phyloP scores from a whole-genome alignment of 2,329 filamentous ascomycete species.

The Cordyceps javanica region DNA sequence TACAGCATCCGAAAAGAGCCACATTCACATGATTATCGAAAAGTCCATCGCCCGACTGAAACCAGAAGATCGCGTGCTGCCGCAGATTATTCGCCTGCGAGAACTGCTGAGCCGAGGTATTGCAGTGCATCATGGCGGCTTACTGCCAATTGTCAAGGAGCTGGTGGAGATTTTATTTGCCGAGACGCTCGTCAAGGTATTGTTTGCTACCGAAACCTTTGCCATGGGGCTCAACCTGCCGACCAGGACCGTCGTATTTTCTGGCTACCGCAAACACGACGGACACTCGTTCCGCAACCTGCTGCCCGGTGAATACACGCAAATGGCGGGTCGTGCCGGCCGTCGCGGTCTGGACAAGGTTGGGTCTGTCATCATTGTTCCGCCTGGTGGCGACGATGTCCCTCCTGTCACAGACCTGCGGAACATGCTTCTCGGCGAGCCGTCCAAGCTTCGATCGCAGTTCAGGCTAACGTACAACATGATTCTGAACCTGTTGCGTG shows the following conservation, averaged over 20 bases:
- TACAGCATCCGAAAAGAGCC: slow-evolving; percentile 88
- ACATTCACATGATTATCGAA: slow-evolving; percentile 95
- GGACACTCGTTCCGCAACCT: slow-evolving; percentile 87
- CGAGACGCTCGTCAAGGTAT: slow-evolving; percentile 87
- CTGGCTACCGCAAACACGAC: slow-evolving; percentile 93
- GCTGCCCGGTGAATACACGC: slow-evolving; percentile 91
- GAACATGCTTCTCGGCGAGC: slow-evolving; percentile 93
- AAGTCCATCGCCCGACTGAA: slow-evolving; percentile 89
- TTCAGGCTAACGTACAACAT: slow-evolving; percentile 99
- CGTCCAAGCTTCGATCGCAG: slow-evolving; percentile 90
- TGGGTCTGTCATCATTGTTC: slow-evolving; percentile 90
- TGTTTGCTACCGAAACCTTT: slow-evolving; percentile 97
- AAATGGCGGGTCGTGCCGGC: slow-evolving; percentile 95
- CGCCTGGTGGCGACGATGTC: slow-evolving; percentile 71
- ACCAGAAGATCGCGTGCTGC: slow-evolving; percentile 81
- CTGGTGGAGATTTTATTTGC: slow-evolving; percentile 96
- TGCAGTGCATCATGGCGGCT: slow-evolving; percentile 90
- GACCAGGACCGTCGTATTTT: slow-evolving; percentile 94
- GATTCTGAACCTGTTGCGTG: slow-evolving; percentile 91
- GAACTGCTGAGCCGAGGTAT: slow-evolving; percentile 84
- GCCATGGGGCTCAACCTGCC: slow-evolving; percentile 97
- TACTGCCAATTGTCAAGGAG: slow-evolving; percentile 95
- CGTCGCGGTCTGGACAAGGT: slow-evolving; percentile 88
- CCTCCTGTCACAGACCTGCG: slow-evolving; percentile 77
- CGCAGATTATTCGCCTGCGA: slow-evolving; percentile 81